Base-by-base conservation (phyloP, 2,329 filamentous ascomycete species). In the Tolypocladium ovalisporum region DNA sequence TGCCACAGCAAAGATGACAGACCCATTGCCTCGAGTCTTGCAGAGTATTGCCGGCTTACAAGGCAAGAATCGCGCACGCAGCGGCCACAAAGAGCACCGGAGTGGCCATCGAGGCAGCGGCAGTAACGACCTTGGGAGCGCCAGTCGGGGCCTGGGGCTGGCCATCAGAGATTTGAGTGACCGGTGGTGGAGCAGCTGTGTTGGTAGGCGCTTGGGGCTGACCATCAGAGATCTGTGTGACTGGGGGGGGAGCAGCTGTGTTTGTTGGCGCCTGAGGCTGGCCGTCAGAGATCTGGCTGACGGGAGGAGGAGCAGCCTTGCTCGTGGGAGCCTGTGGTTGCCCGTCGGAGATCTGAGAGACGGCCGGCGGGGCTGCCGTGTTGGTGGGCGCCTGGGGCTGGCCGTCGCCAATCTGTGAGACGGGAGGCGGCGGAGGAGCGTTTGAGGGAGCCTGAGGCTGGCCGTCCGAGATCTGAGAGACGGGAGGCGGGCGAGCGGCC, bases 251-350 rank as follows among this genome's bases (percentile, higher is more conserved):
- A 8, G 66, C 65, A 13, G 71, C 70, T 59, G 76, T 77, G n/a
- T 73, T 73, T 12, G 29, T 51, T 2, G 47, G 47, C 10, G 47
- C 47, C 44, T 49, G 44, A 9, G 54, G 71, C 62, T 85, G 76
- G 29, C 70, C 70, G 35, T 72, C 70, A 5, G 69, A 68, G 60
- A 81, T 80, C 67, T 81, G 76, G 66, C 74, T 78, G 52, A 80
- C 57, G 12, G 60, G 57, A 39, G 58, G 68, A 4, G 75, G 66
- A 2, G 71, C 66, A 7, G 73, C 66, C 0, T 65, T 68, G 0
- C 76, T 78, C 5, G 76, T 76, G 57, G 77, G 65, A 22, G 77
- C 76, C 66, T 79, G 76, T 35, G 75, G 73, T 66, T 79, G 77
- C 40, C 77, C 77, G 58, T 79, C 76, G n/a, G 66, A 58, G 24